Conservation (phyloP, 1,284 basidiomycete species). For the Rhodofomes roseus region DNA sequence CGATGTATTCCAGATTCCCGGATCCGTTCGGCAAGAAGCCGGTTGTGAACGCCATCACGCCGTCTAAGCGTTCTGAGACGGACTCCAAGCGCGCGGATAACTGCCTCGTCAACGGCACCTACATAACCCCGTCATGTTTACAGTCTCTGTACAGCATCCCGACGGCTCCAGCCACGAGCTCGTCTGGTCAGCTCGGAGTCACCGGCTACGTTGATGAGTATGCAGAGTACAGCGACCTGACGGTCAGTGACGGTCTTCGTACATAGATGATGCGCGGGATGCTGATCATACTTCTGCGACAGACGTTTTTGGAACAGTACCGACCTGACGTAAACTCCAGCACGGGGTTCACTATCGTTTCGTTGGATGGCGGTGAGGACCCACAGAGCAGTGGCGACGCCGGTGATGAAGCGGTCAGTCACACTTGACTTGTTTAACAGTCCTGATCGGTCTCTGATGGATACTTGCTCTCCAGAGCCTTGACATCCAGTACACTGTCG, state of each 20-base stretch:
- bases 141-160: constrained; percentile 47
- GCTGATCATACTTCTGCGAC: background rate
- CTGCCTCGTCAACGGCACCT: constrained; percentile 4
- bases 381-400: constrained; percentile 12
- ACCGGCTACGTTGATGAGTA: constrained; percentile 53
- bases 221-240: constrained; percentile 46
- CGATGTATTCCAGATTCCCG: background rate
- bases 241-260: constrained; percentile 21
- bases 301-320: constrained; percentile 49
- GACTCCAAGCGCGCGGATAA: background rate
- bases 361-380: constrained; percentile 32
- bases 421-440: background rate
- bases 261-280: background rate
- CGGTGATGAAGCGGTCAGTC: constrained; percentile 17
- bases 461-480: constrained; percentile 34
- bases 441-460: background rate
- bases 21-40: constrained; percentile 25
- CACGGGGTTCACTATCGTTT: constrained; percentile 7
- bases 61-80: background rate
- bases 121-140: constrained; percentile 55
- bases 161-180: constrained; percentile 42
- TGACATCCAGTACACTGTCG: constrained; percentile 62
- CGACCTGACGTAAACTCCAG: constrained; percentile 41
- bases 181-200: constrained; percentile 48
- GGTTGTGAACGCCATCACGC: constrained; percentile 19